phyloP scores from a whole-genome alignment of 2,329 filamentous ascomycete genomes.

The Fusarium cyanostomum region DNA sequence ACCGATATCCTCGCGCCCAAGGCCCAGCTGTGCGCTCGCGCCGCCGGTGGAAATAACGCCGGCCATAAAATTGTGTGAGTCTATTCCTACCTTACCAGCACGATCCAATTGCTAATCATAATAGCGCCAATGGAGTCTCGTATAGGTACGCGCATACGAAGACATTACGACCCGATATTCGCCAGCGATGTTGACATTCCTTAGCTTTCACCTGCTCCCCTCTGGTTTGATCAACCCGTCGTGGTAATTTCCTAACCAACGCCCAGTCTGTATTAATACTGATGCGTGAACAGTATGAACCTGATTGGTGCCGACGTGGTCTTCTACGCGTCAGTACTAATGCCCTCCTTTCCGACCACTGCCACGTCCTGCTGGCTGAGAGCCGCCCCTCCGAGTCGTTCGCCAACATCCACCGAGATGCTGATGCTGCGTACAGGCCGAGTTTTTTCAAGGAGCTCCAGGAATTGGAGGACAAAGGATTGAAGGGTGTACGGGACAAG shows the following conservation, averaged over 20 bases:
- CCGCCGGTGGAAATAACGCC: conserved; percentile 18
- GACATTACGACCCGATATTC: neutral
- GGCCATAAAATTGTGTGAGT: conserved; percentile 25
- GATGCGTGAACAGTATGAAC: conserved; percentile 16
- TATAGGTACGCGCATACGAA: conserved; percentile 9
- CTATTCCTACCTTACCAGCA: neutral
- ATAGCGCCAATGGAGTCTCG: conserved; percentile 15
- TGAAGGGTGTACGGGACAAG: conserved; percentile 6
- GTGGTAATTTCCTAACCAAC: too few relatives aligned
- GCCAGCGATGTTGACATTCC: neutral
- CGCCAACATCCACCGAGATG: too few relatives aligned
- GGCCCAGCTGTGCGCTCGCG: conserved; percentile 22
- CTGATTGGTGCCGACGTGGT: conserved; percentile 13
- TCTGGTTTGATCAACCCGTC: conserved; percentile 28
- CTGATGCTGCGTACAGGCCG: neutral
- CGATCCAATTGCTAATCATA: neutral
- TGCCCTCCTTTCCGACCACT: neutral
- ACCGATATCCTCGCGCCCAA: conserved; percentile 22
- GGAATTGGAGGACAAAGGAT: conserved; percentile 15
- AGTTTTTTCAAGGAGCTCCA: conserved; percentile 23
- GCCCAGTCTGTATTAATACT: too few relatives aligned
- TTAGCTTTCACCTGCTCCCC: conserved; percentile 25
- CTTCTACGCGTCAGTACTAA: conserved; percentile 12
- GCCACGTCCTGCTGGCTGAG: neutral
- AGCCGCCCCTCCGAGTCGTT: neutral